Base-by-base conservation (phyloP, 1,284 basidiomycete genomes). In the Ceratobasidium sp. region DNA sequence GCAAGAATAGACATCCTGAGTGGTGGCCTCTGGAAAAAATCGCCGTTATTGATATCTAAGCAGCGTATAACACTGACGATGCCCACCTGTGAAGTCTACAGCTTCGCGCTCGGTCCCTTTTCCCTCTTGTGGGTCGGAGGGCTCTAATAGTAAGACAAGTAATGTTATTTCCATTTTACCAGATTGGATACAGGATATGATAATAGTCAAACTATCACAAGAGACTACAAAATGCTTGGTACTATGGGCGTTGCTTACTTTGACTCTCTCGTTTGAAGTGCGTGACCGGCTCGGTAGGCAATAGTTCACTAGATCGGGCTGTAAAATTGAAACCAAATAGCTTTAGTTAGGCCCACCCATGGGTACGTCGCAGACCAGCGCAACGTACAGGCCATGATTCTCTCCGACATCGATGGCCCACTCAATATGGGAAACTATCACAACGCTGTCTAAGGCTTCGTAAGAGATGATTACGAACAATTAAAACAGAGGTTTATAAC, bases 361-460 rank as follows among this genome's bases (percentile, higher is more conserved):
- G 9, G 41, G 27, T 41, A 11, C 11, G 11, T 41, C 36, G 11
- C 33, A 24, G 5, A 14, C 53, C 22, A 45, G n/a, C 45, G 41
- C 11, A 27, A 15, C 9, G 17, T 56, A 71, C 67, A 71, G 11
- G 67, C 60, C 36, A 71, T 54, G 54, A 44, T 71, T 29, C 24
- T 60, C 36, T 71, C 67, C 56, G 56, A 33, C 67, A 71, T 71
- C 67, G 67, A 71, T 71, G 22, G 36, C 36, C 9, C 27, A 44
- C 65, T 71, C 67, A 54, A 71, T 71, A 33, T 57, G 44, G 67
- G 50, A 41, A 41, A 41, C 47, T 31, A 71, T 71, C 33, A n/a
- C n/a, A n/a, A n/a, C n/a, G n/a, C n/a, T n/a, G n/a, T n/a, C n/a
- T n/a, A n/a, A n/a, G n/a, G n/a, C n/a, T n/a, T n/a, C n/a, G n/a